Evolutionary conservation across 345 rosid genomes (phyloP), one percentile per base, ranked within the genome.

Genomic region (Citrus australasica): DNA sequence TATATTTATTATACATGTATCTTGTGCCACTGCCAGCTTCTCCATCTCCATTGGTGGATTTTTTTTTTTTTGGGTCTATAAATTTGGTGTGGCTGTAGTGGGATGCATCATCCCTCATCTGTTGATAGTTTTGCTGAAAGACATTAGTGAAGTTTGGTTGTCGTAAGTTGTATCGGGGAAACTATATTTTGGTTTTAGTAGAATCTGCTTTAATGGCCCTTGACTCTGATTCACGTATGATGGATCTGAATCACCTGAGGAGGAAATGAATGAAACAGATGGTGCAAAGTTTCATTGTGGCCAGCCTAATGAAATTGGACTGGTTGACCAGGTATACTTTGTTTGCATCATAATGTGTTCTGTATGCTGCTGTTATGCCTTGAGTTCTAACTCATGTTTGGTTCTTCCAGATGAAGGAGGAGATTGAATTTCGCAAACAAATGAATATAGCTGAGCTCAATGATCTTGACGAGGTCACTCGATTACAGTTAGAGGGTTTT

Each of bases 401-500:
- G 72, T 71, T 75, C 75, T 79, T 84, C 55, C 89, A 94, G 98
- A 83, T 94, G 90, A 96, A 94, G 88, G 97, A 40, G 46, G 46
- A 91, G 86, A 83, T 86, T 76, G 98, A 90, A 80, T 84, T 91
- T 58, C 91, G 80, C 67, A 94, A 91, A 84, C 97, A 96, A 82
- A 86, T 85, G 86, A 96, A 94, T 83, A 78, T 91, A 80, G 83
- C 89, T 28, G 97, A 91, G 85, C 94, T 94, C 59, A 82, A 90
- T 80, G 92, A 89, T 77, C 93, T 94, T 62, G 97, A 91, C 72
- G 97, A 92, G 79, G 90, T 89, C 42, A 87, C 92, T 76, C 88
- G 99, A 68, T 58, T 89, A 71, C 94, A 92, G 82, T 85, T 96
- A 0, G 98, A 94, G 86, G 99, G 99, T 70, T 92, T 90, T 80